Percentiles rank a stretch among this genome's conserved stretches.
These are phyloP conservation scores for Pilatotrama ljubarskyi DNA, from an alignment of 768 basidiomycete species.

Conservation along the genomic window DNA sequence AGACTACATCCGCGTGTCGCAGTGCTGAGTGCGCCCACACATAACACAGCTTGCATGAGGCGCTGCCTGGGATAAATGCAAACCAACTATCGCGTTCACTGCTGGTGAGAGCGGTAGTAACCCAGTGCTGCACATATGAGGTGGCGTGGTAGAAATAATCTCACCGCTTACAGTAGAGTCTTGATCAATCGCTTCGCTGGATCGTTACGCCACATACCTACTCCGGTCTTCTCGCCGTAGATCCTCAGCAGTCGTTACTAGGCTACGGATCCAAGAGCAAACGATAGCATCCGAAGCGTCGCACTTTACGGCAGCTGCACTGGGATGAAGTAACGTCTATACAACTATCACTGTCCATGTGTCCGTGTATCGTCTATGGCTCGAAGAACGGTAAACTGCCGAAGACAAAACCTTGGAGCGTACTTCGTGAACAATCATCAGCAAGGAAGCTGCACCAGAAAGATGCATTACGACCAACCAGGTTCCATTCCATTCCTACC, in stretches of 20 bases:
- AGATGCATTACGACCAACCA: neutral
- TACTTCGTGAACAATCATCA: neutral
- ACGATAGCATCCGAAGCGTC: no score
- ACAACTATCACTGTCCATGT: neutral
- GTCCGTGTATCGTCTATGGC: neutral
- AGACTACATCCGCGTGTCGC: no score
- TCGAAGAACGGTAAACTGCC: neutral
- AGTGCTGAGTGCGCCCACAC: constrained; percentile 1
- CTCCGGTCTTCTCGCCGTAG: no score
- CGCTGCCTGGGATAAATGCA: neutral
- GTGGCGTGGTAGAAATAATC: no score
- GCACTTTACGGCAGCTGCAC: neutral
- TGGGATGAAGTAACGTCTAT: neutral
- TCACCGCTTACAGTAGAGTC: no score
- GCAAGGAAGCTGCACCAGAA: neutral
- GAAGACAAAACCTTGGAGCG: neutral
- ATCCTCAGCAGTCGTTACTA: no score
- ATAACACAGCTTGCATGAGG: constrained; percentile 6
- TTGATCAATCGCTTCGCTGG: no score
- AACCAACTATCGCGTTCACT: no score
- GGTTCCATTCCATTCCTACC: neutral
- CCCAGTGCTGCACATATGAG: neutral
- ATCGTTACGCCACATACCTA: no score
- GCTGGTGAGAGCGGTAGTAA: neutral
- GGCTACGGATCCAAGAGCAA: neutral